A percentile compares a stretch with the other conserved stretches of the same genome.
phyloP scores from a whole-genome alignment of 2,329 filamentous ascomycete species.

The Xylariomycetidae sp. region DNA sequence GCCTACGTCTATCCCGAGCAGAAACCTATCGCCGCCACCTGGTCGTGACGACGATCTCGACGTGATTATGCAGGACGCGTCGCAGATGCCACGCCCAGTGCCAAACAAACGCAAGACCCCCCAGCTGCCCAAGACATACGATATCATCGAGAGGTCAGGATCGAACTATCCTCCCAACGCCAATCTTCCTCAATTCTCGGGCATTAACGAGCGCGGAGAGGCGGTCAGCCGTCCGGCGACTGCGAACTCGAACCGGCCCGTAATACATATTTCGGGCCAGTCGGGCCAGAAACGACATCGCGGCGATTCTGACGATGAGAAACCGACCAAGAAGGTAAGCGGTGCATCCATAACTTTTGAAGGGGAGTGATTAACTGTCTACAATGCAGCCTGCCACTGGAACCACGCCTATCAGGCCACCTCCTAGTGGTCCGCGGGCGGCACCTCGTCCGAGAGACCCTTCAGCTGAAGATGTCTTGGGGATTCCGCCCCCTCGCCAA shows the following conservation, averaged over 20 bases:
- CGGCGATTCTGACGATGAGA: conserved; percentile 17
- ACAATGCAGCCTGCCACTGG: conserved; percentile 18
- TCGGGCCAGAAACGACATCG: conserved; percentile 23
- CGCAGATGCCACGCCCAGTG: conserved; percentile 9
- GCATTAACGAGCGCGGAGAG: conserved; percentile 27
- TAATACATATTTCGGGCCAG: conserved; percentile 24
- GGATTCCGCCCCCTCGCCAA: conserved; percentile 11
- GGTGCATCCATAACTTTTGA: neutral
- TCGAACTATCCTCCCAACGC: conserved; percentile 5
- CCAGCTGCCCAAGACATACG: conserved; percentile 23
- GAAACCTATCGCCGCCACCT: neutral
- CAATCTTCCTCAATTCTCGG: conserved; percentile 13
- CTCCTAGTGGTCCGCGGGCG: conserved; percentile 20
- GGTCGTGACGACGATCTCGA: conserved; percentile 10
- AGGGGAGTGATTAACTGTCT: conserved; percentile 5
- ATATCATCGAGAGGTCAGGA: conserved; percentile 15
- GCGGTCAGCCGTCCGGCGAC: conserved; percentile 11
- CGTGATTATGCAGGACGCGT: conserved; percentile 24
- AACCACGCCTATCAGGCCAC: conserved; percentile 11
- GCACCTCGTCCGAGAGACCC: conserved; percentile 23
- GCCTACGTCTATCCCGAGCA: neutral
- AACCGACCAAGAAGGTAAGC: conserved; percentile 23
- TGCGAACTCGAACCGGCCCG: conserved; percentile 21
- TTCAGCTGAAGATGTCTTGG: conserved; percentile 24
- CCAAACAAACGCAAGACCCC: conserved; percentile 16